A percentile compares a stretch with the other conserved stretches of the same genome.
Evolutionary conservation across 768 basidiomycete species (phyloP).

Genomic region (Hericium coralloides): DNA sequence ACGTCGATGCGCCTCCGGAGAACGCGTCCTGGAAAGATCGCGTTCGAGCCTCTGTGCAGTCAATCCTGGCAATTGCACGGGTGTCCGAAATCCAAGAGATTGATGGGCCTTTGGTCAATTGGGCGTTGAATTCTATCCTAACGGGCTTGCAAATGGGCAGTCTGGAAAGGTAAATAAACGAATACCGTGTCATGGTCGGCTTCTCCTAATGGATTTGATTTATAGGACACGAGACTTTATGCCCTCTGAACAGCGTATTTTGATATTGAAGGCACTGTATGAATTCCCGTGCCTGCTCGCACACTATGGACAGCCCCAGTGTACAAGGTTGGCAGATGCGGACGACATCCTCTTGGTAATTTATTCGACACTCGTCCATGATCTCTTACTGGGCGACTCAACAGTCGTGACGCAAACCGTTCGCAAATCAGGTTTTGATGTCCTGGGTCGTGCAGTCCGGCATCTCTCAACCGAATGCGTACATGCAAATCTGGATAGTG

Average conservation of each 20-base stretch:
- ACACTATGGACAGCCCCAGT: neutral
- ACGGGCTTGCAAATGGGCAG: neutral
- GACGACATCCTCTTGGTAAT: conserved; percentile 19
- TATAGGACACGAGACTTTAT: too few relatives aligned
- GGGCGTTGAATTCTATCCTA: neutral
- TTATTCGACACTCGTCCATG: conserved; percentile 27
- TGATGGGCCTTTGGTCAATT: neutral
- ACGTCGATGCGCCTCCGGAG: neutral
- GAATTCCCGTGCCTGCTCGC: conserved; percentile 8
- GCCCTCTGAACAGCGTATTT: conserved; percentile 1
- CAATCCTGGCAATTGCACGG: neutral
- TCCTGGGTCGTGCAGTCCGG: conserved; percentile 32
- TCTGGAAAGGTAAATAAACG: neutral
- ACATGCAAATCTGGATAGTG: conserved; percentile 4
- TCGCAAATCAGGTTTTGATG: conserved; percentile 33
- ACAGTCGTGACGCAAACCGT: conserved; percentile 34
- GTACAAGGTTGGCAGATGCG: neutral
- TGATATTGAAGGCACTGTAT: conserved; percentile 1
- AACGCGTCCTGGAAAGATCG: too few relatives aligned
- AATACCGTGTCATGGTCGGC: too few relatives aligned
- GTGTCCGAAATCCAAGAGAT: neutral
- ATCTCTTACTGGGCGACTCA: conserved; percentile 38
- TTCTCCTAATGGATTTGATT: too few relatives aligned
- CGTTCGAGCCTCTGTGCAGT: neutral
- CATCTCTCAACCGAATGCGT: conserved; percentile 28